Evolutionary conservation across 2,329 filamentous ascomycete species (phyloP).

Genomic region (Colletotrichum sojae): DNA sequence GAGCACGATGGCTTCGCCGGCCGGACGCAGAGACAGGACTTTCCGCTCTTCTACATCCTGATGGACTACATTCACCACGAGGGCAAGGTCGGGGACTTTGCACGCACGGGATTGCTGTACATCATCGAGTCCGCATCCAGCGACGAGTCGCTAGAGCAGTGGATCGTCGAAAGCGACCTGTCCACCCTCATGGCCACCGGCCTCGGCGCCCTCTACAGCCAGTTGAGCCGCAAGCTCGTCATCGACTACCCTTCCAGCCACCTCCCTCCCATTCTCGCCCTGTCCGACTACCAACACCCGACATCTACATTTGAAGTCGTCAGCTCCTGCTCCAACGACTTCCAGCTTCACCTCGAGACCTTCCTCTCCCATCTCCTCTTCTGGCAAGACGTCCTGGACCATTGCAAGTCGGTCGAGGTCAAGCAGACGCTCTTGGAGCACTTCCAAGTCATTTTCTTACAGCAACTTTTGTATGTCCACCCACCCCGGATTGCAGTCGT

Average conservation of each 20-base stretch:
- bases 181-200: constrained; percentile 98
- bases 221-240: constrained; percentile 82
- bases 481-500: constrained; percentile 5
- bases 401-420: constrained; percentile 92
- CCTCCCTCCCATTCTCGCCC: constrained; percentile 84
- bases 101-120: constrained; percentile 92
- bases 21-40: constrained; percentile 89
- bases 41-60: constrained; percentile 94
- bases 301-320: constrained; percentile 79
- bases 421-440: constrained; percentile 95
- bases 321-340: constrained; percentile 80
- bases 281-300: constrained; percentile 89
- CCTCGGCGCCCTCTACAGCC: constrained; percentile 81
- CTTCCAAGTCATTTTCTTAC: constrained; percentile 95
- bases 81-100: constrained; percentile 95
- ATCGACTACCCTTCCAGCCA: constrained; percentile 82
- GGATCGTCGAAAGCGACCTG: constrained; percentile 97
- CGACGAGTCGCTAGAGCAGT: constrained; percentile 87
- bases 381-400: constrained; percentile 98
- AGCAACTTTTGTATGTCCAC: constrained; percentile 82
- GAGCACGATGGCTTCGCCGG: constrained; percentile 87
- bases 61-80: constrained; percentile 98
- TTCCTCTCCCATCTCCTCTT: constrained; percentile 96
- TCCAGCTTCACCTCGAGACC: constrained; percentile 89
- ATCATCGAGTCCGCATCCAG: constrained; percentile 94